Evolutionary conservation across 2,329 filamentous ascomycete species (phyloP), one percentile per base, ranked within the genome.

Genomic region (Talaromyces sp.): DNA sequence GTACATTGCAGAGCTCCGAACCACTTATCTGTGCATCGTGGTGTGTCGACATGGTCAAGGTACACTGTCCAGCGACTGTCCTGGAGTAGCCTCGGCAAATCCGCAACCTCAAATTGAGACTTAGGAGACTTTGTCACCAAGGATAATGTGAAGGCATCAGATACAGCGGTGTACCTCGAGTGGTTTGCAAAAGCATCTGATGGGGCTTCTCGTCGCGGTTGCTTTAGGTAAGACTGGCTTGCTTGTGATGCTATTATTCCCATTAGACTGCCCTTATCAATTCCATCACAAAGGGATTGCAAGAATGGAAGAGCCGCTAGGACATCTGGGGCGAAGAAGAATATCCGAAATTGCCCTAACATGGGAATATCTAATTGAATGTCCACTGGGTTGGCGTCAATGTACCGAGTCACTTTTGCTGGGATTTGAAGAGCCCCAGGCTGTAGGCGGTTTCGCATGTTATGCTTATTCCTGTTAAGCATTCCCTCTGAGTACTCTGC

Each of bases 361-460:
- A 92, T 85, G 1, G 90, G 90, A 52, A 93, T 90, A 71, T 93
- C 90, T 6, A 92, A 85, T 73, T 93, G 89, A 33, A 93, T 80
- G 70, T 93, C 88, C 48, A 93, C 86, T 0, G 90, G 90, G 70
- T 93, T 93, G 3, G 90, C 88, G 75, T 93, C 90, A 60, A 92
- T 85, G 72, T 89, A 92, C 33, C 90, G 84, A 0, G 88, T 90
- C 19, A 89, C 89, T 75, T 87, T 90, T 47, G 88, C 88, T 2
- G 90, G 90, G 3, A 87, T 84, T 31, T 37, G 60, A 16, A 90
- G 80, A 24, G 86, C 72, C 6, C 73, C 70, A 85, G 54, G 11
- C 10, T 14, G 50, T 27, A 41, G 11, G 24, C 31, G 39, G 16
- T 4, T 19, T 35, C 77, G 83, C 82, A 67, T 83, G 76, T 72